Conservation (phyloP, 495 filamentous ascomycete species). For the Penicillium angulare region DNA sequence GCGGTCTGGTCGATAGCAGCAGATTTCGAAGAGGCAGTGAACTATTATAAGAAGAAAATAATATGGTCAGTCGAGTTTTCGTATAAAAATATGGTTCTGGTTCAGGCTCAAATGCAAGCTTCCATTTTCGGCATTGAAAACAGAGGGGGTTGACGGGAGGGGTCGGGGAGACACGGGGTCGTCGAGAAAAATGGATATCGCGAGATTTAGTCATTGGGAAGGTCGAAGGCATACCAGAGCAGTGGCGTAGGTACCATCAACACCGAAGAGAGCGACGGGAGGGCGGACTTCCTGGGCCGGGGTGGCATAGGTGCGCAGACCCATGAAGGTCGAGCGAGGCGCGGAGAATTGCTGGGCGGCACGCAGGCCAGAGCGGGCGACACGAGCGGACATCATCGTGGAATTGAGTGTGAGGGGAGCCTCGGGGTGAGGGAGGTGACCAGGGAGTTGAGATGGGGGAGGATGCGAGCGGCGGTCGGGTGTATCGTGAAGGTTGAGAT, state of each 20-base stretch:
- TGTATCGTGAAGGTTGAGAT: conserved; percentile 34
- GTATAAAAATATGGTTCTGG: too few relatives aligned
- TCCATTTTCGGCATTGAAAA: conserved; percentile 12
- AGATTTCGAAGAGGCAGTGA: conserved; percentile 90
- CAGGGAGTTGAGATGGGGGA: conserved; percentile 22
- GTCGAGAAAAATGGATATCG: conserved; percentile 26
- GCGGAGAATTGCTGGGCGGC: conserved; percentile 48
- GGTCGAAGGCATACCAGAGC: conserved; percentile 70
- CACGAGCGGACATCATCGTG: conserved; percentile 46
- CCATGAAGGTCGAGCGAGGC: conserved; percentile 44
- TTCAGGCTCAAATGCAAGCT: too few relatives aligned
- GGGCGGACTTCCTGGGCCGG: conserved; percentile 71
- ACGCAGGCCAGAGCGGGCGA: conserved; percentile 51
- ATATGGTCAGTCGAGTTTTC: not conserved
- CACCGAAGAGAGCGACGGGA: conserved; percentile 85
- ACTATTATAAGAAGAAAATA: conserved; percentile 51
- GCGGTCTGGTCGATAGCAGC: conserved; percentile 77
- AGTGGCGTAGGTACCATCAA: conserved; percentile 97
- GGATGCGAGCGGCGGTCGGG: conserved; percentile 31
- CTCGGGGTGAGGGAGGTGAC: conserved; percentile 24
- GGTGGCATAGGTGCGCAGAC: conserved; percentile 71
- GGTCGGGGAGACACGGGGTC: conserved; percentile 20
- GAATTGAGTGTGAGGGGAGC: conserved; percentile 24
- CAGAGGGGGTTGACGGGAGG: conserved; percentile 11
- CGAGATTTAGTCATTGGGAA: conserved; percentile 1